Evolutionary conservation across 192 early-diverging fungal genomes (phyloP), one percentile per base, ranked within the genome.

Genomic region (Jimgerdemannia lactiflua): DNA sequence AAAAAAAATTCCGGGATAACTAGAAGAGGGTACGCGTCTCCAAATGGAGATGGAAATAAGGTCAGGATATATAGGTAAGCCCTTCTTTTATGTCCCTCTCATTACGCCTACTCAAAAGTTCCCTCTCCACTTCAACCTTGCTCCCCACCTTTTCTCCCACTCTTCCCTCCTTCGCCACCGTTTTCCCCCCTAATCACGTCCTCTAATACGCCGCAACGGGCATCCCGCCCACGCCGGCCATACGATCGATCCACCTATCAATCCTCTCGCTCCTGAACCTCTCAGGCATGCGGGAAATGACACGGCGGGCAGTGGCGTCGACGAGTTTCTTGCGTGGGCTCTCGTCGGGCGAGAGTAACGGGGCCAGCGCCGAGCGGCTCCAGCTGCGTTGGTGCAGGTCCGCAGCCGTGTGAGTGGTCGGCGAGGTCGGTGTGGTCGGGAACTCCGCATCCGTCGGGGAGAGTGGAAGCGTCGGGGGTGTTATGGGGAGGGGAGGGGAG

Each of bases 221-320:
- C 69, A 19, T n/a, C 71, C 42, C 49, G 49, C 14, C 49, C 49
- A 59, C 39, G 39, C 72, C 72, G 2, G 72, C 72, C 42, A 73
- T 67, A 40, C 72, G 72, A n/a, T 73, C 39, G 63, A 73, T 40
- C 72, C 65, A 67, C 43, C 67, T n/a, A 66, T 73, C 72, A 14
- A 73, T 43, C 4, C 64, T n/a, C 6, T 18, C 39, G 39, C 67
- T 39, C 41, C 72, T 64, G 72, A 73, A 73, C 59, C 72, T 49
- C 20, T 73, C 72, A 18, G 72, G 72, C 29, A 73, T 65, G 63
- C 65, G 72, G 64, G 63, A 65, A 4, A 73, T 20, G 18, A 73
- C 42, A 29, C 64, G 72, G 44, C 72, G 72, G 43, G 72, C 72
- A 3, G 72, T 66, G 11, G 43, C n/a, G 42, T 73, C 72, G 43